Evolutionary conservation across 768 basidiomycete species (phyloP).

Genomic region (Pluteus cervinus): DNA sequence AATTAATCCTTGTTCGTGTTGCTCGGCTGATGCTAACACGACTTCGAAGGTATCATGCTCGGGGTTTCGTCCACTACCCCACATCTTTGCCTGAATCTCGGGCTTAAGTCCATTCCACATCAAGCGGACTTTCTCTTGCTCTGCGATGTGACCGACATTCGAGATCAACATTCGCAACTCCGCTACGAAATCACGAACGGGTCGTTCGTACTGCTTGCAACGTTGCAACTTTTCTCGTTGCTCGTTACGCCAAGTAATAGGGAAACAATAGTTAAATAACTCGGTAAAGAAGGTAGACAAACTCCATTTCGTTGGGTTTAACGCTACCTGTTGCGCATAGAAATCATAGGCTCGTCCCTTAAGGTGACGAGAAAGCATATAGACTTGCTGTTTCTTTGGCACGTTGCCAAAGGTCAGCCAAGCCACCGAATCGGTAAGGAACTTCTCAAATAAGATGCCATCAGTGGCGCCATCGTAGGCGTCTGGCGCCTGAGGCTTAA

Average conservation of each 20-base stretch:
- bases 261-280: slow-evolving; percentile 29
- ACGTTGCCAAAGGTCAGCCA: slow-evolving; percentile 17
- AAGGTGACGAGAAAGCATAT: slow-evolving; percentile 18
- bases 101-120: background rate
- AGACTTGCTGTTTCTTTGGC: slow-evolving; percentile 9
- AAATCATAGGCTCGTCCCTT: slow-evolving; percentile 22
- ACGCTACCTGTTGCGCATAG: slow-evolving; percentile 16
- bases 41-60: background rate
- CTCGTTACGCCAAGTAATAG: slow-evolving; percentile 17
- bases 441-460: slow-evolving; percentile 5
- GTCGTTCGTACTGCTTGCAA: too few species aligned
- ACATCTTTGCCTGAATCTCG: background rate
- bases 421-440: slow-evolving; percentile 9
- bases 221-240: slow-evolving; percentile 19
- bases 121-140: too few species aligned
- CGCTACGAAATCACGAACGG: too few species aligned
- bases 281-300: slow-evolving; percentile 19
- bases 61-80: background rate
- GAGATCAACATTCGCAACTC: too few species aligned
- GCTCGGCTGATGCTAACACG: too few species aligned
- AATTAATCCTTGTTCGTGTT: too few species aligned
- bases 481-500: too few species aligned
- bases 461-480: slow-evolving; percentile 12
- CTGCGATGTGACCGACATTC: too few species aligned
- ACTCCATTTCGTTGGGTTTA: slow-evolving; percentile 12